A percentile compares a stretch with the other conserved stretches of the same genome.
Evolutionary conservation across 2,329 filamentous ascomycete species (phyloP).

Genomic region (Diaporthe ilicicola): DNA sequence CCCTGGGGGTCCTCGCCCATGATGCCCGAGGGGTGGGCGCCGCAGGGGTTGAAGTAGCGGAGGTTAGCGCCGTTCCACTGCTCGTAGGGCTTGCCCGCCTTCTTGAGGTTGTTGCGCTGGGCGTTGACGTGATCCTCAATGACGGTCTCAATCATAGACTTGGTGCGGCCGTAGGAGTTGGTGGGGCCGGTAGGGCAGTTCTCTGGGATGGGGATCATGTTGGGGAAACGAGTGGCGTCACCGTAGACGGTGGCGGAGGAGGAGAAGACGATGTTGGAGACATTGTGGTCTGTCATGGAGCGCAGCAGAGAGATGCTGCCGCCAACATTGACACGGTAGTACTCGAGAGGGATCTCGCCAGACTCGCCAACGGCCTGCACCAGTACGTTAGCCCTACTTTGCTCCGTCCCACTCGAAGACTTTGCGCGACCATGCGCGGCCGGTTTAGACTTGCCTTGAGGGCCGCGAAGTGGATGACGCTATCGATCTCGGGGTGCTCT

Average conservation of each 20-base stretch:
- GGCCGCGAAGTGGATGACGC: slow-evolving; percentile 98
- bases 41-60: slow-evolving; percentile 97
- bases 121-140: slow-evolving; percentile 92
- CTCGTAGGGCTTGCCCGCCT: slow-evolving; percentile 78
- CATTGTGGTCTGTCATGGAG: slow-evolving; percentile 88
- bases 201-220: slow-evolving; percentile 99
- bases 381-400: not conserved
- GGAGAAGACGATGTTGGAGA: slow-evolving; percentile 97
- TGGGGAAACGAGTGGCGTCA: slow-evolving; percentile 91
- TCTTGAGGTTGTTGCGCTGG: slow-evolving; percentile 82
- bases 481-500: slow-evolving; percentile 92
- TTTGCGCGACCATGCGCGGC: not conserved
- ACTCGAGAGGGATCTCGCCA: slow-evolving; percentile 90
- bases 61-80: slow-evolving; percentile 94
- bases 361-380: slow-evolving; percentile 92
- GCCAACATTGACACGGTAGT: slow-evolving; percentile 96
- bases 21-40: slow-evolving; percentile 91
- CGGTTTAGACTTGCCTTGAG: slow-evolving; percentile 74
- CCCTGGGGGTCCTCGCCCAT: slow-evolving; percentile 99
- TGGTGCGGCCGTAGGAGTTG: slow-evolving; percentile 97
- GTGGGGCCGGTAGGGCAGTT: slow-evolving; percentile 95
- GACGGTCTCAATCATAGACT: slow-evolving; percentile 88
- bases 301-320: slow-evolving; percentile 88
- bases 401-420: not conserved
- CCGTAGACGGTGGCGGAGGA: slow-evolving; percentile 98